A percentile compares a stretch with the other conserved stretches of the same genome.
phyloP scores from a whole-genome alignment of 495 filamentous ascomycete species.

The Friedmanniomyces endolithicus region DNA sequence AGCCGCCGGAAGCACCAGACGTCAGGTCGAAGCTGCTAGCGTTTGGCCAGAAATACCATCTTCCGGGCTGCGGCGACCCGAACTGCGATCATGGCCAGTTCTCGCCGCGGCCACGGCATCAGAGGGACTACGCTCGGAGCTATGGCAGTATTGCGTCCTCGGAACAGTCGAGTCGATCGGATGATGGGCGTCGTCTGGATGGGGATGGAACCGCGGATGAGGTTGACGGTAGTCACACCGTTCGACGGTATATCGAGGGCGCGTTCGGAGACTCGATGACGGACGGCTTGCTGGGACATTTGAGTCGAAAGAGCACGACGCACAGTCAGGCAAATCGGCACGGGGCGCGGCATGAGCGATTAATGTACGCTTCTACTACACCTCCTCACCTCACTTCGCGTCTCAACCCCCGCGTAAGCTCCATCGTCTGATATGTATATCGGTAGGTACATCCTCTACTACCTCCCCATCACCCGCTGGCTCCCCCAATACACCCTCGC shows the following conservation, averaged over 20 bases:
- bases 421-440: constrained; percentile 16
- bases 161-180: constrained; percentile 20
- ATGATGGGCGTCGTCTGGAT: constrained; percentile 12
- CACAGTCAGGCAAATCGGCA: constrained; percentile 47
- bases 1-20: constrained; percentile 5
- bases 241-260: constrained; percentile 2
- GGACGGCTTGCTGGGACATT: constrained; percentile 33
- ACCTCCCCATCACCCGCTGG: constrained; percentile 85
- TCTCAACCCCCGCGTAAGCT: not conserved
- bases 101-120: constrained; percentile 49
- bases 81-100: constrained; percentile 69
- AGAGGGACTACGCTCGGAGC: constrained; percentile 33
- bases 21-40: constrained; percentile 21
- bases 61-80: constrained; percentile 28
- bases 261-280: constrained; percentile 31
- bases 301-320: constrained; percentile 52
- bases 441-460: constrained; percentile 78
- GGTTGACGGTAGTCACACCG: not conserved
- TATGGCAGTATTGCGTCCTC: constrained; percentile 31
- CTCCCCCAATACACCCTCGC: constrained; percentile 68
- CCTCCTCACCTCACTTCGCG: not conserved
- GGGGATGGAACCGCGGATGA: not conserved
- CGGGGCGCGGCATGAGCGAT: constrained; percentile 43
- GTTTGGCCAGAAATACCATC: constrained; percentile 24
- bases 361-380: constrained; percentile 36